Conservation (phyloP, 139 green algal species). For the Gonium pectorale region DNA sequence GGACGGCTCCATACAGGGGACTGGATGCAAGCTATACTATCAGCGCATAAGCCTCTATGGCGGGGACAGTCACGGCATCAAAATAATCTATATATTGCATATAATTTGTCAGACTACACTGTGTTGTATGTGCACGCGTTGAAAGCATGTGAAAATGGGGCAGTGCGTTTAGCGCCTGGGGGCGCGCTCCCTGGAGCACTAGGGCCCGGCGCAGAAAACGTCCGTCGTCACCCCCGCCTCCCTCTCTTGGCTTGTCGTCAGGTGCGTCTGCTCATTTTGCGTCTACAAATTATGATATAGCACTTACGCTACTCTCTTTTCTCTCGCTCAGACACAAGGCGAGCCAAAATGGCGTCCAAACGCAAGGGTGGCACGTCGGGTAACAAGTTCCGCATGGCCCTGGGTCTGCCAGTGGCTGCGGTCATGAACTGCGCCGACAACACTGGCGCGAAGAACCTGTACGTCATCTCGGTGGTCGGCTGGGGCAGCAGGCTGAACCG, state of each 20-base stretch:
- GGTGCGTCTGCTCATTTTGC: neutral
- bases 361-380: constrained; percentile 72
- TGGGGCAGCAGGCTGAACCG: constrained; percentile 97
- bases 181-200: too few species aligned
- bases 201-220: too few species aligned
- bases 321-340: constrained; percentile 16
- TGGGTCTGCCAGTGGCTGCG: constrained; percentile 95
- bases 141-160: too few species aligned
- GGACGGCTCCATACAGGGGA: too few species aligned
- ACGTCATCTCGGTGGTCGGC: constrained; percentile 96
- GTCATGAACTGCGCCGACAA: constrained; percentile 99
- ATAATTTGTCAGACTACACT: too few species aligned
- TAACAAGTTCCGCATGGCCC: constrained; percentile 99
- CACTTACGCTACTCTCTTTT: neutral
- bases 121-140: too few species aligned
- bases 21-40: too few species aligned
- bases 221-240: too few species aligned
- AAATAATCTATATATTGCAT: too few species aligned
- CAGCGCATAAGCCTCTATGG: too few species aligned
- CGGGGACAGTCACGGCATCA: too few species aligned
- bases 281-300: neutral
- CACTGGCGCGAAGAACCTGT: constrained; percentile 99
- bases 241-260: constrained; percentile 33
- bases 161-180: too few species aligned
- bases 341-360: constrained; percentile 63